Conservation (phyloP, 1,284 basidiomycete species). For the Erythrobasidium hasegawianum region DNA sequence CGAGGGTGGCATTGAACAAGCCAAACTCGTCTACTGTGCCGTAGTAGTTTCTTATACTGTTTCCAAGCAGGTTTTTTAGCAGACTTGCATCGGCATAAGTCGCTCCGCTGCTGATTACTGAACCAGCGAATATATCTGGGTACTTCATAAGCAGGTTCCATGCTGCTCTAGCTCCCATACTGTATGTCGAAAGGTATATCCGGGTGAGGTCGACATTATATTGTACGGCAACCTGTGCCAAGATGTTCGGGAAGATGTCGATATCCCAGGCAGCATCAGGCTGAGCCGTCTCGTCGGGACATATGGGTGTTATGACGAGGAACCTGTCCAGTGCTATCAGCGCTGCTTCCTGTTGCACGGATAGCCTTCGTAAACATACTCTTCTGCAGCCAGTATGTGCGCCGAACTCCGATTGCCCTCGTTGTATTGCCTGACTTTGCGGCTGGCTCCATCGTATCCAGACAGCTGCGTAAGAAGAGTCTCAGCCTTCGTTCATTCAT, state of each 20-base stretch:
- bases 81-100: conserved; percentile 16
- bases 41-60: conserved; percentile 28
- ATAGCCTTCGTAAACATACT: conserved; percentile 12
- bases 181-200: conserved; percentile 31
- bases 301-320: conserved; percentile 27
- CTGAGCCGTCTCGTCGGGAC: conserved; percentile 19
- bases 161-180: conserved; percentile 28
- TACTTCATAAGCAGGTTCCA: conserved; percentile 17
- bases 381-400: conserved; percentile 23
- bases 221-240: conserved; percentile 22
- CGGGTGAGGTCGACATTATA: conserved; percentile 25
- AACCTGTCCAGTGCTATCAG: background rate
- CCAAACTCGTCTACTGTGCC: conserved; percentile 21
- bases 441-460: conserved; percentile 22
- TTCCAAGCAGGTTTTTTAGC: conserved; percentile 17
- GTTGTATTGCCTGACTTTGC: conserved; percentile 21
- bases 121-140: conserved; percentile 29
- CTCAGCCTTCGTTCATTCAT: background rate
- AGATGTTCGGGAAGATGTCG: conserved; percentile 25
- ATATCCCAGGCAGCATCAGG: conserved; percentile 12
- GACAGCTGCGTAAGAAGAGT: conserved; percentile 1
- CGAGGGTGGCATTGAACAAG: conserved; percentile 9
- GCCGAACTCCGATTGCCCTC: conserved; percentile 8
- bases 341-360: too few relatives aligned
- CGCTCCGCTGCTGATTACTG: conserved; percentile 28